Percentiles rank a stretch among this genome's conserved stretches.
These are phyloP conservation scores for Haemoproteus tartakovskyi DNA, from an alignment of 169 alveolate species.

Conservation along the genomic window DNA sequence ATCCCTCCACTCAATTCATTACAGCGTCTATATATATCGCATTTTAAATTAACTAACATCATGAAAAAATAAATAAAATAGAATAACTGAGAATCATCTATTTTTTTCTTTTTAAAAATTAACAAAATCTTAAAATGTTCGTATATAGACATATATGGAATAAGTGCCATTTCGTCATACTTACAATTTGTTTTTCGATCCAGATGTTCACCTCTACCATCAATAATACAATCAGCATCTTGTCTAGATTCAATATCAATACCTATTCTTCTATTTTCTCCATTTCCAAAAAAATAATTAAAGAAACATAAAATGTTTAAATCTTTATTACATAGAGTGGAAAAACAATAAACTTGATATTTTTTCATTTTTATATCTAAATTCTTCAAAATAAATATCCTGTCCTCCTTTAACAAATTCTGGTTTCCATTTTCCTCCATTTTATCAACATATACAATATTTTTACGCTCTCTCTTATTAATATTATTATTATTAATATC, in stretches of 20 bases:
- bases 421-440: not conserved
- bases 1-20: conserved; percentile 60
- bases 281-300: conserved; percentile 16
- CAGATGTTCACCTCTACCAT: no score
- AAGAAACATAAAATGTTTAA: conserved; percentile 42
- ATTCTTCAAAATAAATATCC: conserved; percentile 33
- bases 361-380: conserved; percentile 29
- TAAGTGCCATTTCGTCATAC: conserved; percentile 6
- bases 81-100: not conserved
- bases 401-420: not conserved
- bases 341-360: conserved; percentile 35
- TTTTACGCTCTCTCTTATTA: not conserved
- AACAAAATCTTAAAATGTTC: conserved; percentile 35
- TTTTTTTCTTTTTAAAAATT: conserved; percentile 18
- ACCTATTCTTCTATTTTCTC: not conserved
- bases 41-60: conserved; percentile 36
- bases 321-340: conserved; percentile 49
- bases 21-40: conserved; percentile 25
- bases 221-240: not conserved
- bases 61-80: conserved; percentile 29
- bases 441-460: not conserved
- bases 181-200: no score
- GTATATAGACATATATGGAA: conserved; percentile 50
- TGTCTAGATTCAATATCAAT: not conserved
- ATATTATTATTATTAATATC: not conserved